Percentiles rank a stretch among this genome's conserved stretches.
These are phyloP conservation scores for Tillandsia fasciculata DNA, from an alignment of 176 grass and related monocot species.

Conservation along the genomic window DNA sequence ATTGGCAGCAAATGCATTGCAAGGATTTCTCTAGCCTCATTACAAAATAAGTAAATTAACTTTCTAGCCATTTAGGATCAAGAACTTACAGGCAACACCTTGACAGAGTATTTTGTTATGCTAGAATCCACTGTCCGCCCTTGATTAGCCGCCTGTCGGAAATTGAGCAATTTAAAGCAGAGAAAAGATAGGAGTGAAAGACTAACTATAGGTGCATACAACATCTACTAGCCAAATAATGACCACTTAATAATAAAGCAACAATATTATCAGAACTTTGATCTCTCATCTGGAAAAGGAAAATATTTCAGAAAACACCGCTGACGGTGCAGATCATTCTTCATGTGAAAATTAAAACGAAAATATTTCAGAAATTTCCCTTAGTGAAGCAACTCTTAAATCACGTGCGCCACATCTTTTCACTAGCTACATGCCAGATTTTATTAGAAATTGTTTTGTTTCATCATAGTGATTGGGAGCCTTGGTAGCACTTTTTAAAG, in stretches of 20 bases:
- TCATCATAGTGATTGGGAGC: too few relatives aligned
- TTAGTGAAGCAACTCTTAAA: too few relatives aligned
- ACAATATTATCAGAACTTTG: background rate
- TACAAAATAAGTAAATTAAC: too few relatives aligned
- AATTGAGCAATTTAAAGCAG: background rate
- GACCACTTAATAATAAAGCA: background rate
- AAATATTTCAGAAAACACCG: background rate
- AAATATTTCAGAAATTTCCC: too few relatives aligned
- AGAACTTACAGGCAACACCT: constrained; percentile 75
- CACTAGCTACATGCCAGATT: too few relatives aligned
- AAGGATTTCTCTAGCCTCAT: background rate
- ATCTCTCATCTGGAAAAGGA: background rate
- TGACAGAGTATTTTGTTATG: constrained; percentile 78
- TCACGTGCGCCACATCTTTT: too few relatives aligned
- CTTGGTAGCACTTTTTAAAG: background rate
- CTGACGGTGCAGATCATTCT: background rate
- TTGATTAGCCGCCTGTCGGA: constrained; percentile 43
- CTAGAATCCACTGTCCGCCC: constrained; percentile 55
- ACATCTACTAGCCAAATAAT: background rate
- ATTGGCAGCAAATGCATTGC: background rate
- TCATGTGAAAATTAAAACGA: background rate
- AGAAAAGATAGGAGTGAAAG: background rate
- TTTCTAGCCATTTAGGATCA: background rate
- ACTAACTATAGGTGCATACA: background rate
- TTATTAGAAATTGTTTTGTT: too few relatives aligned